A percentile compares a stretch with the other conserved stretches of the same genome.
Conservation (phyloP, 2,329 filamentous ascomycete species). For the Penicillium sp. region DNA sequence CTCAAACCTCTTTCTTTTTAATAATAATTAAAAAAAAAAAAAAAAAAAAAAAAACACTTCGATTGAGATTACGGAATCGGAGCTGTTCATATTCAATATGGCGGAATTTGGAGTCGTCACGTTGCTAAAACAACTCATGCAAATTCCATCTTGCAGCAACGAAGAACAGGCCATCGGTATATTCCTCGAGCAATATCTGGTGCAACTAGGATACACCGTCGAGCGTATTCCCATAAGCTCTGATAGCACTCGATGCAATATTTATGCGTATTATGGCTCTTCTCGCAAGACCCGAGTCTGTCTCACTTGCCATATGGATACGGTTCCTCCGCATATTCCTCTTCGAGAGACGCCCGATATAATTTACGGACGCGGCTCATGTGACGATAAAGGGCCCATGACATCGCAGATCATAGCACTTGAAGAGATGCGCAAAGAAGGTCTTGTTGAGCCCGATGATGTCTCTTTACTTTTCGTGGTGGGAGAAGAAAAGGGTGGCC, state of each 20-base stretch:
- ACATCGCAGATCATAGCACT: constrained; percentile 76
- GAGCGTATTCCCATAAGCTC: constrained; percentile 41
- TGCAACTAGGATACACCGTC: constrained; percentile 39
- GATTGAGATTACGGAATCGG: not conserved
- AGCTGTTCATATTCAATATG: not conserved
- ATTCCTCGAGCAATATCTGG: constrained; percentile 39
- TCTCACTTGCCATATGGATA: constrained; percentile 46
- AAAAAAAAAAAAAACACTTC: no score
- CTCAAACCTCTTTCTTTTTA: no score
- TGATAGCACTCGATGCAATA: constrained; percentile 40
- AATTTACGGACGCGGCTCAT: constrained; percentile 70
- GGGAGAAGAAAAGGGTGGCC: constrained; percentile 59
- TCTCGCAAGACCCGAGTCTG: constrained; percentile 34
- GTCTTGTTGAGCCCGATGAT: constrained; percentile 52
- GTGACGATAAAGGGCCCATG: constrained; percentile 66
- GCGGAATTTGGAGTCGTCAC: constrained; percentile 22
- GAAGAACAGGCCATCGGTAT: constrained; percentile 41
- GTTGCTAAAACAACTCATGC: constrained; percentile 41
- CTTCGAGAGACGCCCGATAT: constrained; percentile 56
- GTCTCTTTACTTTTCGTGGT: constrained; percentile 67
- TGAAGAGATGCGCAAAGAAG: constrained; percentile 54
- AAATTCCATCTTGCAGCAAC: constrained; percentile 43
- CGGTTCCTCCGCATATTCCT: constrained; percentile 72
- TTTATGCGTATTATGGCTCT: constrained; percentile 45
- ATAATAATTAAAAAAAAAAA: no score